Percentiles rank a stretch among this genome's conserved stretches.
These are phyloP conservation scores for Naganishia albida DNA, from an alignment of 1,284 basidiomycete genomes.

Conservation along the genomic window DNA sequence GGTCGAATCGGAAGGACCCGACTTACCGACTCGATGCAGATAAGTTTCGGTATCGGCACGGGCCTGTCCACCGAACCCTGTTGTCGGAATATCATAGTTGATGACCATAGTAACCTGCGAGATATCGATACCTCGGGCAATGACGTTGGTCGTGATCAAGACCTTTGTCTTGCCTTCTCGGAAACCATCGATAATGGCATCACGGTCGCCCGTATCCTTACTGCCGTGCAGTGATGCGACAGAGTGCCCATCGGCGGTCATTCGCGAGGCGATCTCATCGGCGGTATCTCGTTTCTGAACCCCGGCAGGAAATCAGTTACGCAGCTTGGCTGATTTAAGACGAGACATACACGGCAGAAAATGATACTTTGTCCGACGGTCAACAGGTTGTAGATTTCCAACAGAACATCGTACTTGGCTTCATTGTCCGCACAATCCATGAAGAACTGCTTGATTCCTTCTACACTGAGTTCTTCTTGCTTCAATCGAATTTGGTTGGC, in stretches of 20 bases:
- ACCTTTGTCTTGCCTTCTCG: constrained; percentile 95
- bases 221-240: constrained; percentile 95
- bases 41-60: constrained; percentile 93
- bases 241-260: constrained; percentile 92
- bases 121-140: constrained; percentile 98
- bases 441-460: constrained; percentile 96
- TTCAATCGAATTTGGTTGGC: constrained; percentile 97
- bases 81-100: constrained; percentile 94
- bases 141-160: constrained; percentile 97
- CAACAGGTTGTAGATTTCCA: constrained; percentile 84
- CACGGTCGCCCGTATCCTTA: constrained; percentile 84
- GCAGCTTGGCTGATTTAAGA: not conserved
- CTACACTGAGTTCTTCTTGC: constrained; percentile 90
- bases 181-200: constrained; percentile 91
- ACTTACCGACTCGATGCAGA: constrained; percentile 91
- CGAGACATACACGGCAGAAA: constrained; percentile 75
- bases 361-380: constrained; percentile 98
- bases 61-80: constrained; percentile 56
- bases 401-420: constrained; percentile 94
- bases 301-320: not conserved
- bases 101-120: constrained; percentile 99
- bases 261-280: constrained; percentile 85
- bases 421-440: constrained; percentile 88
- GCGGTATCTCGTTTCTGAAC: constrained; percentile 81
- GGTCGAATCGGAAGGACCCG: no score